Percentiles rank a stretch among this genome's conserved stretches.
These are phyloP conservation scores for Colletotrichum melonis DNA, from an alignment of 2,329 filamentous ascomycete species.

Conservation along the genomic window DNA sequence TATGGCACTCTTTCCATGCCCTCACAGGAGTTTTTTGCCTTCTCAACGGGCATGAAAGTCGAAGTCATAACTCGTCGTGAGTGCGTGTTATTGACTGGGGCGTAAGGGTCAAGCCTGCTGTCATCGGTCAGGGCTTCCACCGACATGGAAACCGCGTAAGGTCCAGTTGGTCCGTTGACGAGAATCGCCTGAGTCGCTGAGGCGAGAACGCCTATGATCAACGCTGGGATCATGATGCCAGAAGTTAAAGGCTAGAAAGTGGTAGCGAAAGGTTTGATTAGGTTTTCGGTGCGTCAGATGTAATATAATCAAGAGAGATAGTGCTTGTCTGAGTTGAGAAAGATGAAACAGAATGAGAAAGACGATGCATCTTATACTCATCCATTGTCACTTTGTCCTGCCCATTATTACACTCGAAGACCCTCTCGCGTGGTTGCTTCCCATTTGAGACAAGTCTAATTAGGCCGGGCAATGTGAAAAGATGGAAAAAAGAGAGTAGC, in stretches of 20 bases:
- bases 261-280: neutral
- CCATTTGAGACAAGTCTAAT: neutral
- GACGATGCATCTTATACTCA: neutral
- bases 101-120: slow-evolving; percentile 45
- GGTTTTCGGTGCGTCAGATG: neutral
- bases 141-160: slow-evolving; percentile 43
- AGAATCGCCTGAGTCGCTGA: slow-evolving; percentile 39
- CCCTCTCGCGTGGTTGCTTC: slow-evolving; percentile 2
- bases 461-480: neutral
- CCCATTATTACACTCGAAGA: neutral
- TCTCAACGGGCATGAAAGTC: slow-evolving; percentile 45
- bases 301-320: too few species aligned
- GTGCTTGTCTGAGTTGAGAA: neutral
- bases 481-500: neutral
- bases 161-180: slow-evolving; percentile 43
- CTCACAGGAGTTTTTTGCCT: slow-evolving; percentile 37
- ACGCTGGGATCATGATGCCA: slow-evolving; percentile 36
- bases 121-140: slow-evolving; percentile 44
- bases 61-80: slow-evolving; percentile 44
- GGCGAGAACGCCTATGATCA: slow-evolving; percentile 35
- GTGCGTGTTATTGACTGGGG: slow-evolving; percentile 37
- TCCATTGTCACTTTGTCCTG: neutral
- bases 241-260: neutral
- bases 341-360: neutral
- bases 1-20: slow-evolving; percentile 40